Percentiles rank a stretch among this genome's conserved stretches.
These are phyloP conservation scores for Choiromyces venosus DNA, from an alignment of 495 filamentous ascomycete species.

Conservation along the genomic window DNA sequence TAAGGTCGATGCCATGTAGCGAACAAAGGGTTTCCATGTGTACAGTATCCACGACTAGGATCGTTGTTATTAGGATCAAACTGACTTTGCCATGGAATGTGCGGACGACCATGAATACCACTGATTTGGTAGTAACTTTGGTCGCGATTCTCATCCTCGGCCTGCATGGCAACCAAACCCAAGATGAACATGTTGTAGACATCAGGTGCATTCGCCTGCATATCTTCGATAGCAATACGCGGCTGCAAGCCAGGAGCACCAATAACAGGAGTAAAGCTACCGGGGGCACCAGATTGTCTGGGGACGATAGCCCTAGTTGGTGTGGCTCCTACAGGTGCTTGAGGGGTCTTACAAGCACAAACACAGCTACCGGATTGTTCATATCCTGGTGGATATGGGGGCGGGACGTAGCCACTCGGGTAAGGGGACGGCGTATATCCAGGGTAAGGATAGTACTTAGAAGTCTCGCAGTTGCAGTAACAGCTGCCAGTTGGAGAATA, in stretches of 20 bases:
- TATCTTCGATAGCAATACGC: slow-evolving; percentile 20
- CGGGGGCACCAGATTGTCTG: not conserved
- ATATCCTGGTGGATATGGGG: too few species aligned
- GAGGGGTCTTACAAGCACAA: not conserved
- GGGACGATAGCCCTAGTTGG: not conserved
- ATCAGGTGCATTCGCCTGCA: slow-evolving; percentile 29
- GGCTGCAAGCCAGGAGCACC: slow-evolving; percentile 25
- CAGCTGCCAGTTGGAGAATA: too few species aligned
- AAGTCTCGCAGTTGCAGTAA: too few species aligned
- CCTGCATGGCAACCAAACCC: slow-evolving; percentile 37
- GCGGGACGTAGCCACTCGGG: too few species aligned
- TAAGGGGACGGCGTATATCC: too few species aligned
- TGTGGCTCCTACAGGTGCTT: too few species aligned
- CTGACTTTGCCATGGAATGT: slow-evolving; percentile 42
- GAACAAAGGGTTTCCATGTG: slow-evolving; percentile 61
- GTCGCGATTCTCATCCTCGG: slow-evolving; percentile 23
- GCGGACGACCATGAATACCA: slow-evolving; percentile 44
- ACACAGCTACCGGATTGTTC: too few species aligned
- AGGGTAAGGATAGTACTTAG: too few species aligned
- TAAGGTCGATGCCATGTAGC: slow-evolving; percentile 69
- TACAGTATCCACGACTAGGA: slow-evolving; percentile 55
- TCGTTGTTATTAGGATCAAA: slow-evolving; percentile 2
- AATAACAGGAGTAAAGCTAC: slow-evolving; percentile 20
- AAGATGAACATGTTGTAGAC: slow-evolving; percentile 44
- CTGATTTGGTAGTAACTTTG: slow-evolving; percentile 44